These are phyloP conservation scores for Alternaria infectoria DNA, from an alignment of 2,329 filamentous ascomycete genomes.

Conservation along the genomic window DNA sequence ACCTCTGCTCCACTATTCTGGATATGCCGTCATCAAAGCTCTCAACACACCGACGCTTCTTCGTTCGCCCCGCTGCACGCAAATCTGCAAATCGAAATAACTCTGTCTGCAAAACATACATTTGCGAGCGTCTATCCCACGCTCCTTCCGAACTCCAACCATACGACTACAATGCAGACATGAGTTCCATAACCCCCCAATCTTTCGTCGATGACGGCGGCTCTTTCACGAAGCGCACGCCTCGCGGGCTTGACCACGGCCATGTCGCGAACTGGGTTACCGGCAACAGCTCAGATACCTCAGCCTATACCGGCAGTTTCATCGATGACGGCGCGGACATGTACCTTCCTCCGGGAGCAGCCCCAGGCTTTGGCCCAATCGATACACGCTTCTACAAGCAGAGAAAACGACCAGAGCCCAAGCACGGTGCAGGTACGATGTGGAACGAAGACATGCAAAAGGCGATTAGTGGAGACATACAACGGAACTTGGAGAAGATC, in stretches of 20 bases:
- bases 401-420: not conserved
- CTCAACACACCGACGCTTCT: not conserved
- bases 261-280: slow-evolving; percentile 21
- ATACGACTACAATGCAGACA: not conserved
- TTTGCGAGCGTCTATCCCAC: not conserved
- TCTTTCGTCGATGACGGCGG: slow-evolving; percentile 35
- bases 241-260: slow-evolving; percentile 1
- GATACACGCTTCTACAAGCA: slow-evolving; percentile 23
- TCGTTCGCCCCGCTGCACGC: slow-evolving; percentile 4
- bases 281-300: slow-evolving; percentile 6
- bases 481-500: slow-evolving; percentile 20
- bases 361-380: slow-evolving; percentile 23
- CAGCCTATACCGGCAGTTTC: slow-evolving; percentile 33
- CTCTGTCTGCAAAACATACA: not conserved
- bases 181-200: slow-evolving; percentile 23
- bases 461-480: slow-evolving; percentile 34
- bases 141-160: not conserved
- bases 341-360: not conserved
- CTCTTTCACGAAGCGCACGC: slow-evolving; percentile 24
- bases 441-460: slow-evolving; percentile 30
- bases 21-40: slow-evolving; percentile 2
- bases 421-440: not conserved
- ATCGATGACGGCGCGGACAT: slow-evolving; percentile 40
- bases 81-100: not conserved
- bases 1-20: not conserved